These are phyloP conservation scores for Neonectria punicea DNA, from an alignment of 2,329 filamentous ascomycete genomes.

Conservation along the genomic window DNA sequence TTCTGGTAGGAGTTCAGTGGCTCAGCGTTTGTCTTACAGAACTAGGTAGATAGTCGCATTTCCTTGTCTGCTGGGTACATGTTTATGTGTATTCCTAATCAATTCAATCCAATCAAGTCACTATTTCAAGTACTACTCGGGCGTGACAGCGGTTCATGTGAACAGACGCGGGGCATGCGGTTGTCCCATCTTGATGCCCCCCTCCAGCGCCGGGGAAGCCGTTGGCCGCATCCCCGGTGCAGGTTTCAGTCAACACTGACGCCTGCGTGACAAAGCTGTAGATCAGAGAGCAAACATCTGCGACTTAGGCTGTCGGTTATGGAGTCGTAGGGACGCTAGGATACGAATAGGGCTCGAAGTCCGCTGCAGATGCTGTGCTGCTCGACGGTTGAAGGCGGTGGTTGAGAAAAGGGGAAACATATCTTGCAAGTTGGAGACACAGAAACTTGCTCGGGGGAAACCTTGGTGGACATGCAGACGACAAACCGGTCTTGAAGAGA, in stretches of 20 bases:
- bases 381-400: neutral
- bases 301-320: neutral
- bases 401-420: neutral
- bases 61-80: constrained; percentile 15
- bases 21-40: constrained; percentile 28
- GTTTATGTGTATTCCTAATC: neutral
- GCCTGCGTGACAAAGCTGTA: neutral
- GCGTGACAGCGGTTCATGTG: neutral
- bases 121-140: neutral
- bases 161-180: neutral
- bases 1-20: constrained; percentile 32
- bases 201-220: neutral
- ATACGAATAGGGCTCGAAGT: neutral
- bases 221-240: neutral
- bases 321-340: neutral
- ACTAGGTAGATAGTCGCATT: constrained; percentile 19
- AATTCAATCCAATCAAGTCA: neutral
- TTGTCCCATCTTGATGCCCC: neutral
- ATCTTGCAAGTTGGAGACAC: neutral
- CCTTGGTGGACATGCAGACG: neutral
- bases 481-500: neutral
- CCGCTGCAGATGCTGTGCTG: neutral
- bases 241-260: neutral
- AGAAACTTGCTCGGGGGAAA: neutral
- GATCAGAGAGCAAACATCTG: neutral